Base-by-base conservation (phyloP, 2,329 filamentous ascomycete genomes). In the Arthrocladium fulminans region DNA sequence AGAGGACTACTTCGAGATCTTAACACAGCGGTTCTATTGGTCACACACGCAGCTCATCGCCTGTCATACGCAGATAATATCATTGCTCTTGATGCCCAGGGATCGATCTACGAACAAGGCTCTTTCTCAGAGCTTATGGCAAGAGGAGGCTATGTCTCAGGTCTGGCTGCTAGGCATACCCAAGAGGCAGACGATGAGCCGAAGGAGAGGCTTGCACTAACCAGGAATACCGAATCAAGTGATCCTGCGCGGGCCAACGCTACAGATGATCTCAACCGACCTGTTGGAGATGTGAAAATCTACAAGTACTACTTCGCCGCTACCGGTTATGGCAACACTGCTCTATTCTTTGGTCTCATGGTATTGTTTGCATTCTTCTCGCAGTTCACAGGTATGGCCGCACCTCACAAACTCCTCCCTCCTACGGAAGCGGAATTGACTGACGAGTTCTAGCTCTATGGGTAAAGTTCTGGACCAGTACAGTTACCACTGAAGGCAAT, bases 1-100 rank as follows among this genome's bases (percentile, higher is more conserved):
- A 59, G 70, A n/a, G 73, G 73, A 10, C 59, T 75, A 4, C 57
- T 76, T 1, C 64, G 68, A 23, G 61, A 64, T 35, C 63, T 64
- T 40, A 60, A 63, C 25, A 57, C 64, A 3, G 70, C 67, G 0
- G 59, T 71, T 7, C 60, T 72, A 7, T 52, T 71, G 27, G 63
- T 64, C 7, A 51, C 42, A 8, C 48, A 45, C 45, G 50, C 51
- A 60, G 62, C 63, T 7, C 68, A 67, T 47, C 66, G 67, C 35
- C 61, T 71, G 13, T 64, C 67, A 6, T 68, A 65, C 49, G 61
- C 64, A 3, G 69, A 73, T 51, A 60, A 69, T 29, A 67, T 73
- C 39, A 55, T 72, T 22, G 65, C 64, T 3, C 58, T 73, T 24
- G 27, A 29, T 29, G 61, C 65, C 29, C 53, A 57, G 19, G 70